phyloP scores from a whole-genome alignment of 768 basidiomycete genomes.

The Pisolithus tinctorius region DNA sequence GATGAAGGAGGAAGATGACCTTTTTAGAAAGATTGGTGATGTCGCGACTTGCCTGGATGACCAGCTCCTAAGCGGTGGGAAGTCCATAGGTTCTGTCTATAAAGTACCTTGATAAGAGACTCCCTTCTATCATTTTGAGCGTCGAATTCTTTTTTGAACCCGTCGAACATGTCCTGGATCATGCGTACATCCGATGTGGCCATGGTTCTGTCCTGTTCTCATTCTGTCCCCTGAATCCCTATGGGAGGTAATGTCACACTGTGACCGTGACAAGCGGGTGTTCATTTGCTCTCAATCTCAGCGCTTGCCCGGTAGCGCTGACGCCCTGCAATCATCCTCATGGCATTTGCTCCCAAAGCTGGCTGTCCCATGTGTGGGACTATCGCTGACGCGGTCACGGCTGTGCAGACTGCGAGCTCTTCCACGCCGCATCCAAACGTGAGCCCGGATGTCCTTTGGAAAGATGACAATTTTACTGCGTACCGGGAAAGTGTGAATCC shows the following conservation, averaged over 20 bases:
- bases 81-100: neutral
- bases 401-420: conserved; percentile 24
- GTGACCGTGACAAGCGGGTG: neutral
- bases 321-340: conserved; percentile 10
- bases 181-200: conserved; percentile 2
- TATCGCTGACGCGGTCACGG: conserved; percentile 41
- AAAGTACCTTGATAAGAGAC: conserved; percentile 75
- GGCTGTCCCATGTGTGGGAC: conserved; percentile 78
- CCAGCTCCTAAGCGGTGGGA: conserved; percentile 1
- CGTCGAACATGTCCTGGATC: conserved; percentile 37
- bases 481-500: conserved; percentile 67
- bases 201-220: neutral
- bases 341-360: conserved; percentile 54
- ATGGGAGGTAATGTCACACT: neutral
- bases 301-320: neutral
- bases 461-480: conserved; percentile 69
- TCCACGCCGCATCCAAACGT: conserved; percentile 34
- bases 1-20: conserved; percentile 88
- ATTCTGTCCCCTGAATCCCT: neutral
- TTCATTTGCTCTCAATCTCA: neutral
- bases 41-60: conserved; percentile 67
- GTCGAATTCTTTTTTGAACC: conserved; percentile 70
- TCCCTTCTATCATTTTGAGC: conserved; percentile 84
- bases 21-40: conserved; percentile 90
- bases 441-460: conserved; percentile 61